phyloP scores from a whole-genome alignment of 2,329 filamentous ascomycete species.

The Pyrenochaeta sp. region DNA sequence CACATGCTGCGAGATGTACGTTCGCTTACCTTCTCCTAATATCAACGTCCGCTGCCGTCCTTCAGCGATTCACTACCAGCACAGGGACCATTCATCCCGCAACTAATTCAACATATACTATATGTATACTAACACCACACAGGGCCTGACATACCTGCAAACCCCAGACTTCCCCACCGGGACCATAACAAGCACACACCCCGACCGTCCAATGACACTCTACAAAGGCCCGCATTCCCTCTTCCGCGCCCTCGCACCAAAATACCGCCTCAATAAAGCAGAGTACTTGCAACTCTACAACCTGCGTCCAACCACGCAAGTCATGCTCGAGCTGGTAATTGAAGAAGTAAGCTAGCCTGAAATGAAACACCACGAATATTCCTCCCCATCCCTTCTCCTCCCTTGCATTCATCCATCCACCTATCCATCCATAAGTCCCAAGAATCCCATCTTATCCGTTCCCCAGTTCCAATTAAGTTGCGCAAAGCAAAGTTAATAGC shows the following conservation, averaged over 20 bases:
- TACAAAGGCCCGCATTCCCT: constrained; percentile 45
- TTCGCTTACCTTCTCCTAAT: constrained; percentile 1
- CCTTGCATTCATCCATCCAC: too few species aligned
- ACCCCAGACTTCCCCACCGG: constrained; percentile 35
- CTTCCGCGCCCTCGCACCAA: constrained; percentile 39
- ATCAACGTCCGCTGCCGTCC: too few species aligned
- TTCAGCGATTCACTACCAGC: too few species aligned
- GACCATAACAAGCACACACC: constrained; percentile 25
- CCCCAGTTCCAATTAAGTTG: too few species aligned
- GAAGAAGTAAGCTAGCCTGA: constrained; percentile 39
- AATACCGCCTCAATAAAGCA: constrained; percentile 46
- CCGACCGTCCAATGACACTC: constrained; percentile 41
- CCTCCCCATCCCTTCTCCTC: too few species aligned
- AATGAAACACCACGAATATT: too few species aligned
- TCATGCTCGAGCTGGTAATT: constrained; percentile 46
- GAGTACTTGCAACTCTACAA: constrained; percentile 52
- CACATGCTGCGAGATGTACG: constrained; percentile 71
- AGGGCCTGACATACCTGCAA: constrained; percentile 60
- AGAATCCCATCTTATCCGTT: too few species aligned
- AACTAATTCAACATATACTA: neutral
- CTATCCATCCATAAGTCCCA: too few species aligned
- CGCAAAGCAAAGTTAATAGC: too few species aligned
- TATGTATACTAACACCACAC: neutral
- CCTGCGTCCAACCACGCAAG: constrained; percentile 38
- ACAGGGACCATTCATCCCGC: too few species aligned